Evolutionary conservation across 2,329 filamentous ascomycete species (phyloP).

Genomic region (Alternaria sp.): DNA sequence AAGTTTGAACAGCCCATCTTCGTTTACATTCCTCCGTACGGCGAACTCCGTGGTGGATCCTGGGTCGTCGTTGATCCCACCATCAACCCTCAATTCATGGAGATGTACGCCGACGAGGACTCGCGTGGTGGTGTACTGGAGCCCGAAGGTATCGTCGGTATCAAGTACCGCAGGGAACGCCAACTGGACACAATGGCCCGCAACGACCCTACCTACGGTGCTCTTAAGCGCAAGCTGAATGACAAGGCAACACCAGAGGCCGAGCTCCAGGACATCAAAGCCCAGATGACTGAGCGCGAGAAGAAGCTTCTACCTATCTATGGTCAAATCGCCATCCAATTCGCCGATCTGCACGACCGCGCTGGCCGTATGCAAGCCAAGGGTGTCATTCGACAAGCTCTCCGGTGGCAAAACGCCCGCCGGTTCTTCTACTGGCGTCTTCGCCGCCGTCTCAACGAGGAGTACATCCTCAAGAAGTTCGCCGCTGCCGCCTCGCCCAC

Average conservation of each 20-base stretch:
- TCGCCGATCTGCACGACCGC: slow-evolving; percentile 95
- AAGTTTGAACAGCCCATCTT: slow-evolving; percentile 99
- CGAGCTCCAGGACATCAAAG: slow-evolving; percentile 79
- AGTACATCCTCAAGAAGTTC: slow-evolving; percentile 95
- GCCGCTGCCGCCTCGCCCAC: slow-evolving; percentile 55
- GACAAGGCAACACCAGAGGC: slow-evolving; percentile 75
- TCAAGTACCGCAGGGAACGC: slow-evolving; percentile 98
- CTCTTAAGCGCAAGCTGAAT: slow-evolving; percentile 80
- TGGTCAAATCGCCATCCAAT: slow-evolving; percentile 93
- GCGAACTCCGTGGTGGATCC: slow-evolving; percentile 96
- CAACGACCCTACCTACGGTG: slow-evolving; percentile 82
- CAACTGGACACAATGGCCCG: slow-evolving; percentile 98
- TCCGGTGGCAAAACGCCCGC: slow-evolving; percentile 87
- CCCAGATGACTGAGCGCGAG: slow-evolving; percentile 84
- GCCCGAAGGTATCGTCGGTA: slow-evolving; percentile 96
- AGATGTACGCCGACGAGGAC: slow-evolving; percentile 98
- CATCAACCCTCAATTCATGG: slow-evolving; percentile 96
- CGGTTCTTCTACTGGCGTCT: slow-evolving; percentile 99
- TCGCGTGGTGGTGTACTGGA: slow-evolving; percentile 96
- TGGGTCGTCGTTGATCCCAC: slow-evolving; percentile 99
- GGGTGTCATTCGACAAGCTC: slow-evolving; percentile 83
- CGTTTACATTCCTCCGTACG: slow-evolving; percentile 96
- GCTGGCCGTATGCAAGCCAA: slow-evolving; percentile 98
- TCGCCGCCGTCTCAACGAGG: slow-evolving; percentile 94
- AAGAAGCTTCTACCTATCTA: slow-evolving; percentile 91